phyloP scores from a whole-genome alignment of 306 rosid species.

The Quercus alba region DNA sequence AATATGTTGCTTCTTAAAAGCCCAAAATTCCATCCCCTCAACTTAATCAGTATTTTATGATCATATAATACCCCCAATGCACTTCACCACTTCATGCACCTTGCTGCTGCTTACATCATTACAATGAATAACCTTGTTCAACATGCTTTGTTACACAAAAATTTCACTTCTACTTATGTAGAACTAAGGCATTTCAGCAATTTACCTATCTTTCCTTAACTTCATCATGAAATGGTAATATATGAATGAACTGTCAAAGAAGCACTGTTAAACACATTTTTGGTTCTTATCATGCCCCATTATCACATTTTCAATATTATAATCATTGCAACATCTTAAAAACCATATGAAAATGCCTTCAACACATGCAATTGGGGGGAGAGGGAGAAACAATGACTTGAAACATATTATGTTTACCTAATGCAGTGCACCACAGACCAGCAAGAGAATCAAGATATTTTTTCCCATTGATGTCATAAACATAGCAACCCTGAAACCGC shows the following conservation, averaged over 20 bases:
- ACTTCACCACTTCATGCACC: neutral
- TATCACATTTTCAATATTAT: neutral
- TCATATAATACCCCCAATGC: neutral
- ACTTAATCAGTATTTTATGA: neutral
- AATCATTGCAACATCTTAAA: neutral
- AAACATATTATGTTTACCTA: slow-evolving; percentile 32
- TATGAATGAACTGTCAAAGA: neutral
- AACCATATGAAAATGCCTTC: neutral
- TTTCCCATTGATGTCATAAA: slow-evolving; percentile 77
- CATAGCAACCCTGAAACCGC: slow-evolving; percentile 82
- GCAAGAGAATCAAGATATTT: slow-evolving; percentile 94
- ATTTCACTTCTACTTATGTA: neutral
- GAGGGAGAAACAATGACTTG: neutral
- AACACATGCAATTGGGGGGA: slow-evolving; percentile 1
- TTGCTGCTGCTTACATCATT: neutral
- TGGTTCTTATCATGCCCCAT: neutral
- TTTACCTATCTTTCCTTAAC: neutral
- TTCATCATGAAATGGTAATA: neutral
- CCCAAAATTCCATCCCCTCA: too few relatives aligned
- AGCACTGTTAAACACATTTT: neutral
- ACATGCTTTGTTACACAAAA: neutral
- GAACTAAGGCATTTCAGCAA: neutral
- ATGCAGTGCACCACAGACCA: slow-evolving; percentile 91
- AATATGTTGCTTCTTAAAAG: too few relatives aligned
- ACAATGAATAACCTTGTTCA: neutral